Evolutionary conservation across 768 basidiomycete species (phyloP), one percentile per base, ranked within the genome.

Genomic region (Gyrodon lividus): DNA sequence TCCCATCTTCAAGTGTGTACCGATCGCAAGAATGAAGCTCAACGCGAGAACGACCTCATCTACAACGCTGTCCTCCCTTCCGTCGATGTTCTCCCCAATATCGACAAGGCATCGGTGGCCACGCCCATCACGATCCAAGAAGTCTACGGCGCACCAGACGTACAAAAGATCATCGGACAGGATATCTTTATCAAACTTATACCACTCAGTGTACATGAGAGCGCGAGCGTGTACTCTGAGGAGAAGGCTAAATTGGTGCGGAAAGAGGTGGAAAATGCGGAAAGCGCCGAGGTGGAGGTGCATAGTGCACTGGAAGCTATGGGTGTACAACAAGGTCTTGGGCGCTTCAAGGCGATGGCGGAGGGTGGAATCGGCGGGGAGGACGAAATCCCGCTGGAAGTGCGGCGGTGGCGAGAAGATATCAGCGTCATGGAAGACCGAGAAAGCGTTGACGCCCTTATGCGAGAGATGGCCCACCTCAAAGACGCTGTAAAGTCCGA

Each of bases 201-300:
- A 30, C 97, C 97, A 12, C 74, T 99, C 39, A 89, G 89, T 59
- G 93, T 99, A 6, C 95, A 98, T 65, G 95, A 98, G 71, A 90
- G 89, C 56, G 96, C 96, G 13, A 90, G 87, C 52, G 85, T 99
- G 13, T 99, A 99, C 69, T 96, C 93, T 0, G 97, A 99, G 69
- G 97, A 99, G 72, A 98, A 98, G 73, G 97, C 96, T 19, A 98
- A 99, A 70, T 65, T 91, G 23, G 92, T 94, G 7, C 79, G 97
- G 35, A 82, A 77, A 5, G 94, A 98, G 67, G 89, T 88, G 7
- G 96, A 98, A 74, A 82, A 84, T 46, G 87, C 84, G 0, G 95
- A 98, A 56, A 74, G 81, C 20, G 86, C 88, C 0, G 93, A 97
- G 63, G 87, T 77, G 5, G 91, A 95, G 67, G 80, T 81, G 30